Conservation (phyloP, 495 filamentous ascomycete genomes). For the Chaetomidium leptoderma region DNA sequence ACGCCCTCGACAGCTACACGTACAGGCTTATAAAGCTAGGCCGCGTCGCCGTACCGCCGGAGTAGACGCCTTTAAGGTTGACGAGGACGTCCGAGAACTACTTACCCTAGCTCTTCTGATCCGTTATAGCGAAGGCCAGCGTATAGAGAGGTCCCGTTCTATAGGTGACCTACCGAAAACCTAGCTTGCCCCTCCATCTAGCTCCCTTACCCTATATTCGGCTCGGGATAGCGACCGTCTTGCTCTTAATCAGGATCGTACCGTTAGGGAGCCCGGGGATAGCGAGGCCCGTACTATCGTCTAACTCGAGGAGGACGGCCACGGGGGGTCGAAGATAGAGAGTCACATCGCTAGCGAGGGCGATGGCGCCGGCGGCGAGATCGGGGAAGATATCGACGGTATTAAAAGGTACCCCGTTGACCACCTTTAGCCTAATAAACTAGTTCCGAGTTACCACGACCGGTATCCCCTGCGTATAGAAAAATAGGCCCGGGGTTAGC, state of each 20-base stretch:
- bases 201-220: slow-evolving; percentile 2
- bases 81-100: slow-evolving; percentile 11
- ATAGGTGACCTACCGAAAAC: slow-evolving; percentile 1
- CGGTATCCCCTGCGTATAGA: slow-evolving; percentile 9
- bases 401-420: slow-evolving; percentile 2
- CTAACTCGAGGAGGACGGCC: slow-evolving; percentile 8
- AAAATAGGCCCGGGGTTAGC: slow-evolving; percentile 6
- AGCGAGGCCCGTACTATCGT: slow-evolving; percentile 6
- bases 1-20: slow-evolving; percentile 10
- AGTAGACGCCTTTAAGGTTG: slow-evolving; percentile 14
- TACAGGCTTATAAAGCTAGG: slow-evolving; percentile 17
- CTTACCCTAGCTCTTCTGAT: slow-evolving; percentile 14
- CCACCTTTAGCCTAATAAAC: slow-evolving; percentile 3
- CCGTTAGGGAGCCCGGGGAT: slow-evolving; percentile 11
- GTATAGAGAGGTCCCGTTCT: slow-evolving; percentile 9
- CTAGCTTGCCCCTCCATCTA: background rate
- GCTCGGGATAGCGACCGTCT: slow-evolving; percentile 10
- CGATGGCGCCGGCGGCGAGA: background rate
- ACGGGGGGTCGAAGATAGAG: background rate
- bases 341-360: background rate
- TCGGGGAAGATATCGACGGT: slow-evolving; percentile 9
- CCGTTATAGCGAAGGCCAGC: slow-evolving; percentile 9
- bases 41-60: background rate
- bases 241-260: slow-evolving; percentile 10
- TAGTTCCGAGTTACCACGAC: slow-evolving; percentile 12